Evolutionary conservation across 257 asterid genomes (phyloP).

Genomic region (Solanum pimpinellifolium): DNA sequence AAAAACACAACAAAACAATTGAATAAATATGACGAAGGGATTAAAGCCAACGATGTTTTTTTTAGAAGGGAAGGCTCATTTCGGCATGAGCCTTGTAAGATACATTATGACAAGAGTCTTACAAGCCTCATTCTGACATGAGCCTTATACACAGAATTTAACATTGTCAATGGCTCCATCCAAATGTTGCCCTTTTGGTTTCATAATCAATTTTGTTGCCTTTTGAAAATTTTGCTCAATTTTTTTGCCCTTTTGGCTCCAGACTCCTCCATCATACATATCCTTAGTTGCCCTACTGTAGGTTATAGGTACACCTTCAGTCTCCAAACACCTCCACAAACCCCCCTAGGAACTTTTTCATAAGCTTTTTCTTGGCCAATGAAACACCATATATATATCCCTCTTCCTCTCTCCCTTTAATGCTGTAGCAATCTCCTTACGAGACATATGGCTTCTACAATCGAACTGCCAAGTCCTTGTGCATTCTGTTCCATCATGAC

Average conservation of each 20-base stretch:
- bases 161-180: not conserved
- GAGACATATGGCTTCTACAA: not conserved
- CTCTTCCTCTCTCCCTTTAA: not conserved
- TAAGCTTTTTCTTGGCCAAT: not conserved
- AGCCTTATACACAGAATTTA: not conserved
- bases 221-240: not conserved
- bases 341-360: not conserved
- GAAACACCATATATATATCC: not conserved
- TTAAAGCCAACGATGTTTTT: not conserved
- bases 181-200: not conserved
- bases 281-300: not conserved
- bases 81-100: not conserved
- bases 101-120: not conserved
- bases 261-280: not conserved
- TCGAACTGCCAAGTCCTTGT: not conserved
- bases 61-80: not conserved
- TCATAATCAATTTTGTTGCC: not conserved
- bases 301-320: not conserved
- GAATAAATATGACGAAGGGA: not conserved
- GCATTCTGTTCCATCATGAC: not conserved
- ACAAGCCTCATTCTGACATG: not conserved
- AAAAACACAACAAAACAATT: not conserved
- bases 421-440: not conserved
- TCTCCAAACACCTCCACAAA: not conserved
- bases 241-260: not conserved